Base-by-base conservation (phyloP, 1,284 basidiomycete species). In the Tilletia setariae region DNA sequence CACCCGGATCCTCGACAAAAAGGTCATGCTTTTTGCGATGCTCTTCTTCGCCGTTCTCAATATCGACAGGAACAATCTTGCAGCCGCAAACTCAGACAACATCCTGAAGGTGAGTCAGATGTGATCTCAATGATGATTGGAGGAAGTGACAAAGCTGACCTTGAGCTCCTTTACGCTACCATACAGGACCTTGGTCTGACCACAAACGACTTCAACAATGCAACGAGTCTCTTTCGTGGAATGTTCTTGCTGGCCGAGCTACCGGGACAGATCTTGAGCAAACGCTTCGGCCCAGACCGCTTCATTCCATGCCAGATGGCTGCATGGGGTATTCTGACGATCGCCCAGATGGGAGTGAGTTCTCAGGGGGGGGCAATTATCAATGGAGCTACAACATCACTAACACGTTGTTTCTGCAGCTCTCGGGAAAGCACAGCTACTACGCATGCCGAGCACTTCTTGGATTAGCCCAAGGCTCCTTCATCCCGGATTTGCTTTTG, bases 211-310 rank as follows among this genome's bases (percentile, higher is more conserved):
- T 89, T 86, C 79, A 90, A 91, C 80, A 79, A 87, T 43, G 90
- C 89, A 16, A 90, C 89, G 72, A 87, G 84, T 0, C 68, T 89
- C 1, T 87, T 86, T 72, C 85, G 86, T 64, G 70, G 89, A 1
- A 83, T 40, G 19, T 69, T 70, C 59, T 42, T 83, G 1, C 47
- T 65, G 3, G 83, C 83, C 21, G 84, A 84, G 73, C 75, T 84
- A 1, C 89, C 90, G n/a, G 90, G 89, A 0, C 89, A 90, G 73
- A 83, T 91, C 16, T 82, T 91, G 51, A 90, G 89, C 2, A 91
- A 90, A 81, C 85, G 87, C 21, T 85, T 89, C 49, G 89, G 89
- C 2, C 88, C 89, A 1, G 89, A 90, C 79, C 84, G 87, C 30
- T 90, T 89, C 89, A 88, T 90, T 73, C 89, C 90, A 1, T 87